Evolutionary conservation across 2,329 filamentous ascomycete species (phyloP).

Genomic region (Sporothrix sp.): DNA sequence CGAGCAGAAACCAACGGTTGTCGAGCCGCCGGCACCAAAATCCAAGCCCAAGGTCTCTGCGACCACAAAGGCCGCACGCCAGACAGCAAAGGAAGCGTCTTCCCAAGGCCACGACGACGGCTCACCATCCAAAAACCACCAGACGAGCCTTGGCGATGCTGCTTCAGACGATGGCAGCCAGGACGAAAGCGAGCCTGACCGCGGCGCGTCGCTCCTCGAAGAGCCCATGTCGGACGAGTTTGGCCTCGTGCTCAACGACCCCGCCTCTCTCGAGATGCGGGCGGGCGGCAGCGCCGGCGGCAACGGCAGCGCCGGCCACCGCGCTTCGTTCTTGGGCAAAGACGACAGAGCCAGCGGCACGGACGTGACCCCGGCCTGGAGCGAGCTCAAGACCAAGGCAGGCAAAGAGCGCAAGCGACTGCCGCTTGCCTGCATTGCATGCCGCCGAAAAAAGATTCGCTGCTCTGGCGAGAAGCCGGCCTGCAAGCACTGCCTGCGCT

Average conservation of each 20-base stretch:
- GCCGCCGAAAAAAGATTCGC: slow-evolving; percentile 91
- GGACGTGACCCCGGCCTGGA: slow-evolving; percentile 53
- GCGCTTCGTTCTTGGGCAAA: slow-evolving; percentile 27
- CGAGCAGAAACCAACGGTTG: slow-evolving; percentile 16
- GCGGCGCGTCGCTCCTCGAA: slow-evolving; percentile 37
- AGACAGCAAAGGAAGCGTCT: neutral
- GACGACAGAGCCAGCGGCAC: slow-evolving; percentile 51
- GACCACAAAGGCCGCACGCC: neutral
- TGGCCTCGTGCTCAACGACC: slow-evolving; percentile 37
- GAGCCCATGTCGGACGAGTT: slow-evolving; percentile 51
- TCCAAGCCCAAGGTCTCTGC: neutral
- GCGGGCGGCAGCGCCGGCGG: slow-evolving; percentile 31
- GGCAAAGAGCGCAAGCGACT: slow-evolving; percentile 92
- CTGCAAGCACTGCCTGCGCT: slow-evolving; percentile 90
- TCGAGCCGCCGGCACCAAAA: neutral
- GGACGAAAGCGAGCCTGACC: slow-evolving; percentile 31
- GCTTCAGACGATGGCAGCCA: slow-evolving; percentile 36
- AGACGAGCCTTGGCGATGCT: slow-evolving; percentile 26
- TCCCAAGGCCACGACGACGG: neutral
- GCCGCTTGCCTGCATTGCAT: slow-evolving; percentile 90
- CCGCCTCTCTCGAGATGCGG: slow-evolving; percentile 42
- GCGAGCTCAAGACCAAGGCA: slow-evolving; percentile 78
- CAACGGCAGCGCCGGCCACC: neutral
- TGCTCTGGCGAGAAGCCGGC: slow-evolving; percentile 96
- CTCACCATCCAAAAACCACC: slow-evolving; percentile 15